Conservation (phyloP, 192 early-diverging fungal species). For the Dimargaris cristalligena region DNA sequence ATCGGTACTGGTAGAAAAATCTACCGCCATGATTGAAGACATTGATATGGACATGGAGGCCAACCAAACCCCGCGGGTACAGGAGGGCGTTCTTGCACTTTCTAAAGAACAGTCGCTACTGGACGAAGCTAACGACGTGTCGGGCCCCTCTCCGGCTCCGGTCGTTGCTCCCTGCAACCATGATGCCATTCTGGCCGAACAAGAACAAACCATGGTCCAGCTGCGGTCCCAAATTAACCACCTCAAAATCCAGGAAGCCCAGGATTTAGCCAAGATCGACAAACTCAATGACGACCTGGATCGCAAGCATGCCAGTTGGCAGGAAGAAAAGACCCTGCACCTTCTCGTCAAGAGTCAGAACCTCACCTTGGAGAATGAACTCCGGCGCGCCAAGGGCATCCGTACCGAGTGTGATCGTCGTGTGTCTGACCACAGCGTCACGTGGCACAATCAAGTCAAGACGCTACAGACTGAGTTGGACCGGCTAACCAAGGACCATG, state of each 20-base stretch:
- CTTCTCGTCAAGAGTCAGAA: constrained; percentile 5
- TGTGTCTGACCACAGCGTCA: not conserved
- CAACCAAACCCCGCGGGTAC: not conserved
- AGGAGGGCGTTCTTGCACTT: not conserved
- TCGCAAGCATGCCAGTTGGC: constrained; percentile 3
- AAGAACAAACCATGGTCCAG: not conserved
- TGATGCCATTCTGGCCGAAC: not conserved
- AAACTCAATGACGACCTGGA: not conserved
- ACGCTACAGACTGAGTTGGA: not conserved
- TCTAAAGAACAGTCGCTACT: not conserved
- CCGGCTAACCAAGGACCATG: not conserved
- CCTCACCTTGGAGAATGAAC: not conserved
- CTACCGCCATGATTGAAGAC: too few species aligned
- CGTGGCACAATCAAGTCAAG: not conserved
- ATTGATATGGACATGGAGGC: not conserved
- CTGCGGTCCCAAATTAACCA: constrained; percentile 1
- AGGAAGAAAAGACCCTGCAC: constrained; percentile 5
- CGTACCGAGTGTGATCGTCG: constrained; percentile 4
- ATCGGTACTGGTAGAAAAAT: too few species aligned
- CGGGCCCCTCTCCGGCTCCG: too few species aligned
- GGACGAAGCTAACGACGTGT: too few species aligned
- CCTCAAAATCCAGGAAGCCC: not conserved
- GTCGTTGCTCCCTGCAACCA: not conserved
- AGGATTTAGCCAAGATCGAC: not conserved
- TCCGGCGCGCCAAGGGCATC: constrained; percentile 8